A percentile compares a stretch with the other conserved stretches of the same genome.
phyloP scores from a whole-genome alignment of 163 green algal genomes.

The Scenedesmus sp. region DNA sequence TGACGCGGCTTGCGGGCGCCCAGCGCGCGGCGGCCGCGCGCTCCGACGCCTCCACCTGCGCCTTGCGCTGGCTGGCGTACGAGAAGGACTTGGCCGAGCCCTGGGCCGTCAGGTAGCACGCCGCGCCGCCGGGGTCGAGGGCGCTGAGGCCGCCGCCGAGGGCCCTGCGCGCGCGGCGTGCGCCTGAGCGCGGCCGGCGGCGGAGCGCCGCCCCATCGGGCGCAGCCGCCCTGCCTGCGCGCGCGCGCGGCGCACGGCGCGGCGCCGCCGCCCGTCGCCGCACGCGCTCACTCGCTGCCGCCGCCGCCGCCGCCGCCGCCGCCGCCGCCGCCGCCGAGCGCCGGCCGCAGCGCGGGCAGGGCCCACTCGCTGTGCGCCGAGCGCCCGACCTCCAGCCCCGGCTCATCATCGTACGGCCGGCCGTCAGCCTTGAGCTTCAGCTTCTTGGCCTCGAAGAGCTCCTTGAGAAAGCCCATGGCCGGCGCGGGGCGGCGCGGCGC shows the following conservation, averaged over 20 bases:
- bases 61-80: conserved; percentile 18
- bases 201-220: too few species aligned
- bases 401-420: conserved; percentile 4
- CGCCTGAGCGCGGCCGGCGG: too few species aligned
- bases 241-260: too few species aligned
- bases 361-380: conserved; percentile 38
- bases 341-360: conserved; percentile 13
- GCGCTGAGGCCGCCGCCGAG: too few species aligned
- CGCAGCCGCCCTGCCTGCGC: too few species aligned
- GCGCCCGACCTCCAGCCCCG: conserved; percentile 22
- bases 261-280: too few species aligned
- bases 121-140: not conserved
- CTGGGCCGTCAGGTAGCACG: conserved; percentile 21
- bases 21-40: too few species aligned
- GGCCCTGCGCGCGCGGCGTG: too few species aligned
- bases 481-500: not conserved
- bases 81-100: conserved; percentile 44
- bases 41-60: conserved; percentile 29
- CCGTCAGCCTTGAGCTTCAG: conserved; percentile 9
- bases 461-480: conserved; percentile 48
- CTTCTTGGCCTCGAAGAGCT: conserved; percentile 49
- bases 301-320: too few species aligned
- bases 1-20: too few species aligned
- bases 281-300: too few species aligned
- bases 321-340: too few species aligned